Conservation (phyloP, 805 yeast genomes). For the Danielozyma ontarioensis region DNA sequence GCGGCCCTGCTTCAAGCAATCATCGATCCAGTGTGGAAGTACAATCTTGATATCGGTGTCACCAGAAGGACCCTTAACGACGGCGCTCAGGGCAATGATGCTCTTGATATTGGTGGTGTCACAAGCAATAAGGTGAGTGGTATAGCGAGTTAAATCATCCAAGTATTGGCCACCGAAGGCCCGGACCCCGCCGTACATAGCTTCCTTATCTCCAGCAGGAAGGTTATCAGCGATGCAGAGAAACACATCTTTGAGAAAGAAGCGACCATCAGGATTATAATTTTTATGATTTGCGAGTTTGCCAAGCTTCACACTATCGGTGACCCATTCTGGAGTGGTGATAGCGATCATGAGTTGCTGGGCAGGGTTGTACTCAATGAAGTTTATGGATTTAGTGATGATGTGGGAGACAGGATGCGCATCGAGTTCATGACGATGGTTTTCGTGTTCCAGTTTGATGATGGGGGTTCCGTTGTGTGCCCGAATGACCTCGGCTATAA, state of each 20-base stretch:
- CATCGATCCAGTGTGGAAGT: slow-evolving; percentile 75
- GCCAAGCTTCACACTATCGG: slow-evolving; percentile 36
- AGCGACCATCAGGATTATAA: slow-evolving; percentile 68
- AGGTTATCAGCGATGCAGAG: slow-evolving; percentile 56
- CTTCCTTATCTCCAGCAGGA: slow-evolving; percentile 56
- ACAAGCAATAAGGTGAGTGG: slow-evolving; percentile 72
- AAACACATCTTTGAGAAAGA: slow-evolving; percentile 56
- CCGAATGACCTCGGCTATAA: too few relatives aligned
- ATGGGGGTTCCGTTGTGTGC: not conserved
- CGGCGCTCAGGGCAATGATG: slow-evolving; percentile 45
- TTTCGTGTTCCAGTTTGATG: too few relatives aligned
- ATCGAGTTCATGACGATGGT: too few relatives aligned
- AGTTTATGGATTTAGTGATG: slow-evolving; percentile 47
- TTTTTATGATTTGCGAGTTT: slow-evolving; percentile 48
- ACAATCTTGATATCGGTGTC: slow-evolving; percentile 52
- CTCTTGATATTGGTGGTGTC: slow-evolving; percentile 53
- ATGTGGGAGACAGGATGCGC: too few relatives aligned
- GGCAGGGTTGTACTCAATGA: slow-evolving; percentile 46
- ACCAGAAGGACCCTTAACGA: slow-evolving; percentile 14
- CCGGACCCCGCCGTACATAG: slow-evolving; percentile 60
- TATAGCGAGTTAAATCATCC: slow-evolving; percentile 57
- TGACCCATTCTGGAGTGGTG: slow-evolving; percentile 58
- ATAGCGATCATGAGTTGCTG: slow-evolving; percentile 57
- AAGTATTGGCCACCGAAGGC: slow-evolving; percentile 75
- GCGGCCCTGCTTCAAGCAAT: slow-evolving; percentile 51